Conservation (phyloP, 306 rosid genomes). For the Benincasa hispida region DNA sequence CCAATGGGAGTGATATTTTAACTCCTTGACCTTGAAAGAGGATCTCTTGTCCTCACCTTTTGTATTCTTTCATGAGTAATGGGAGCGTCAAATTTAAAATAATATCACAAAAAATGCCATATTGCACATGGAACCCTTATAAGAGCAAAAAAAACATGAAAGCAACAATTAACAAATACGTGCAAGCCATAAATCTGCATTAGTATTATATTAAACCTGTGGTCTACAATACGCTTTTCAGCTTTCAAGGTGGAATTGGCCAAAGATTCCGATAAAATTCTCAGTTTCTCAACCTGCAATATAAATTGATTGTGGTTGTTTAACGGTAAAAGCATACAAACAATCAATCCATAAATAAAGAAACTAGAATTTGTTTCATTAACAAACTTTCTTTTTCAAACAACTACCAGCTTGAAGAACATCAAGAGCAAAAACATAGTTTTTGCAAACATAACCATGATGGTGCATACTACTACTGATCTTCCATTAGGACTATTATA, state of each 20-base stretch:
- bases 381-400: background rate
- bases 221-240: constrained; percentile 60
- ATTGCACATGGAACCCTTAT: background rate
- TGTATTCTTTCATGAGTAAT: background rate
- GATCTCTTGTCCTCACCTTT: background rate
- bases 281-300: constrained; percentile 71
- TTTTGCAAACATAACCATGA: background rate
- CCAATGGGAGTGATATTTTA: background rate
- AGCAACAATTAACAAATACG: background rate
- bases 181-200: background rate
- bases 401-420: background rate
- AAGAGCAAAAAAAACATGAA: background rate
- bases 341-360: background rate
- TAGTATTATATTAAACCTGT: constrained; percentile 41
- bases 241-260: constrained; percentile 74
- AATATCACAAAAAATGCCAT: background rate
- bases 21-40: background rate
- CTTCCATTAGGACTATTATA: background rate
- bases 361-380: background rate
- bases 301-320: constrained; percentile 4
- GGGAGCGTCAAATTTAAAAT: background rate
- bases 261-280: constrained; percentile 75
- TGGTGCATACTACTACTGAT: background rate
- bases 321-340: constrained; percentile 2
- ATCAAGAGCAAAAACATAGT: background rate